Evolutionary conservation across 2,329 filamentous ascomycete species (phyloP).

Genomic region (Aspergillus glaucus): DNA sequence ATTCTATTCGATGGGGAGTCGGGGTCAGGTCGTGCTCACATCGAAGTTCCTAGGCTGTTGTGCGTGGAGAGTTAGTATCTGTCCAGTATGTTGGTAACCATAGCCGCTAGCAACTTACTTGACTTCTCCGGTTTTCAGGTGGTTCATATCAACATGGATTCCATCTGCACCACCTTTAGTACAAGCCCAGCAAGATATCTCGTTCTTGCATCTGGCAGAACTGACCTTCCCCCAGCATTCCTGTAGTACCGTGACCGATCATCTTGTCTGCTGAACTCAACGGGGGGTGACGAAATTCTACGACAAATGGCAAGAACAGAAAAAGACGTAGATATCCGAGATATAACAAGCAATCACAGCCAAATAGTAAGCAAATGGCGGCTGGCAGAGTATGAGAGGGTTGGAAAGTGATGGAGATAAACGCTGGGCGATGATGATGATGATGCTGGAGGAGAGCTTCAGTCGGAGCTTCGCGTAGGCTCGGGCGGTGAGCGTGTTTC

Average conservation of each 20-base stretch:
- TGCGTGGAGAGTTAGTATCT: slow-evolving; percentile 24
- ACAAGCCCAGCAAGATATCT: neutral
- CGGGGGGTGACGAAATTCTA: neutral
- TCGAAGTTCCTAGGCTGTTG: slow-evolving; percentile 84
- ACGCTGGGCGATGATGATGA: neutral
- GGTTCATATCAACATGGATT: slow-evolving; percentile 98
- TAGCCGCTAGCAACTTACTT: slow-evolving; percentile 60
- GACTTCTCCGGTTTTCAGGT: slow-evolving; percentile 96
- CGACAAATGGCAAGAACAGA: neutral
- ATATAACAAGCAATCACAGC: too few species aligned
- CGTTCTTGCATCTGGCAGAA: neutral
- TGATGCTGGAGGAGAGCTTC: slow-evolving; percentile 7
- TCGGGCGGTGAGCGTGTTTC: slow-evolving; percentile 10
- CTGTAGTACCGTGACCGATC: slow-evolving; percentile 35
- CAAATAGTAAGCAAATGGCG: too few species aligned
- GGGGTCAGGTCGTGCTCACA: slow-evolving; percentile 55
- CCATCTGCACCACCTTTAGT: slow-evolving; percentile 63
- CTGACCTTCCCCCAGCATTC: slow-evolving; percentile 42
- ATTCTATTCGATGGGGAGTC: slow-evolving; percentile 5
- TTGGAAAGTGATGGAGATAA: neutral
- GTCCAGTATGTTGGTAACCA: neutral
- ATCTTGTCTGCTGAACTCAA: slow-evolving; percentile 21
- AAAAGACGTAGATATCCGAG: neutral
- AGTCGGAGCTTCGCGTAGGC: slow-evolving; percentile 12
- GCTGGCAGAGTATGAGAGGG: too few species aligned